Percentiles rank a stretch among this genome's conserved stretches.
These are phyloP conservation scores for Calophaca sinica DNA, from an alignment of 306 rosid species.

Conservation along the genomic window DNA sequence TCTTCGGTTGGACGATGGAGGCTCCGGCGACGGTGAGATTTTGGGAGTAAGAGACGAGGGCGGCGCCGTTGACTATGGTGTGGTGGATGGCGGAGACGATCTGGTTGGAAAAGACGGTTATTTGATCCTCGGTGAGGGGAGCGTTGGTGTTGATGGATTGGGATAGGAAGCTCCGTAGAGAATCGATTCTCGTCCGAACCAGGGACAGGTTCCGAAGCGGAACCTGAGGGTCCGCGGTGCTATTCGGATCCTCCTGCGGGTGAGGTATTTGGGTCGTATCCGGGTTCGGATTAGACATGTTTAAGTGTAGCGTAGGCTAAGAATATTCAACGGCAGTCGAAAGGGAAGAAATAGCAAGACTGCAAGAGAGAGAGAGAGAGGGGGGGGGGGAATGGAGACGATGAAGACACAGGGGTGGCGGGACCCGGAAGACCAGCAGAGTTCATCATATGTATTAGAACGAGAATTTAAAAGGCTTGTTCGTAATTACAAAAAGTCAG, in stretches of 20 bases:
- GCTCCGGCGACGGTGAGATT: background rate
- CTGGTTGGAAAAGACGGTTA: constrained; percentile 63
- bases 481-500: no score
- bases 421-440: no score
- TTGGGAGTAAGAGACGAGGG: constrained; percentile 57
- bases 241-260: constrained; percentile 8
- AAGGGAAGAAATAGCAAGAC: background rate
- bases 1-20: constrained; percentile 6
- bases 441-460: no score
- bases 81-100: constrained; percentile 68
- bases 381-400: background rate
- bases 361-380: background rate
- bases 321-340: constrained; percentile 1
- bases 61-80: constrained; percentile 63
- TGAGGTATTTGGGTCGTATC: constrained; percentile 12
- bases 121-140: constrained; percentile 52
- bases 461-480: no score
- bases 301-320: background rate
- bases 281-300: constrained; percentile 39
- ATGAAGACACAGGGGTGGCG: no score
- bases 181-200: constrained; percentile 62
- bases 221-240: constrained; percentile 44
- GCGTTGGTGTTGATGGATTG: constrained; percentile 55
- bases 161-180: constrained; percentile 63
- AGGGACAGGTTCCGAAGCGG: constrained; percentile 68